phyloP scores from a whole-genome alignment of 768 basidiomycete species.

The Brasilioporus rufonigricans region DNA sequence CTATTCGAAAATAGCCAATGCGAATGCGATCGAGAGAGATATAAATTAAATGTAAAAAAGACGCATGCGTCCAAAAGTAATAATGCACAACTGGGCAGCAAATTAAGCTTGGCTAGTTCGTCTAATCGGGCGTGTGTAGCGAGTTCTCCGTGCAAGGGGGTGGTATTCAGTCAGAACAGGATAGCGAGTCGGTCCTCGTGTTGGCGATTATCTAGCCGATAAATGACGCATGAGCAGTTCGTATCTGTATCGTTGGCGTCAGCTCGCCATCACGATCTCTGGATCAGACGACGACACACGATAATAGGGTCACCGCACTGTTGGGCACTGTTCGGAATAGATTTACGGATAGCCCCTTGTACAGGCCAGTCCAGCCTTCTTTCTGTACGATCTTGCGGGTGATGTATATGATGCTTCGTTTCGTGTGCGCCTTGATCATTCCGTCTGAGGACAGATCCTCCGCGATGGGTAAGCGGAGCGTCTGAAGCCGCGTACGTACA shows the following conservation, averaged over 20 bases:
- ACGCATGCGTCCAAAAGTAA: too few relatives aligned
- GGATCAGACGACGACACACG: slow-evolving; percentile 25
- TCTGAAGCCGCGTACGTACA: slow-evolving; percentile 95
- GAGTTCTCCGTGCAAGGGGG: neutral
- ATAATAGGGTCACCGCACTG: slow-evolving; percentile 90
- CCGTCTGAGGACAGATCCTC: slow-evolving; percentile 59
- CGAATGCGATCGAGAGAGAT: slow-evolving; percentile 7
- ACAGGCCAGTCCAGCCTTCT: slow-evolving; percentile 88
- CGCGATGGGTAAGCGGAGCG: slow-evolving; percentile 65
- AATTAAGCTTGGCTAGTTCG: slow-evolving; percentile 5
- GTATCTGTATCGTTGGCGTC: slow-evolving; percentile 19
- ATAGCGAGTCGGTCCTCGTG: neutral
- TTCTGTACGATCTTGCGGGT: slow-evolving; percentile 68
- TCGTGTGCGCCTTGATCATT: slow-evolving; percentile 53
- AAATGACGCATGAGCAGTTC: slow-evolving; percentile 35
- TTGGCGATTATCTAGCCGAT: slow-evolving; percentile 15
- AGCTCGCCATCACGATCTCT: neutral
- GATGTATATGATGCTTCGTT: slow-evolving; percentile 71
- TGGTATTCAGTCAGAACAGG: slow-evolving; percentile 9
- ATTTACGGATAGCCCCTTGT: slow-evolving; percentile 93
- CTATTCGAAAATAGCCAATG: slow-evolving; percentile 1
- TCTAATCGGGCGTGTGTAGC: slow-evolving; percentile 17
- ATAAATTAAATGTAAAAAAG: slow-evolving; percentile 12
- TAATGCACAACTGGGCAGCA: slow-evolving; percentile 11
- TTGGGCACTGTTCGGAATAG: slow-evolving; percentile 93